Evolutionary conservation across 805 yeast species (phyloP).

Genomic region (Martiniozyma abietophila): DNA sequence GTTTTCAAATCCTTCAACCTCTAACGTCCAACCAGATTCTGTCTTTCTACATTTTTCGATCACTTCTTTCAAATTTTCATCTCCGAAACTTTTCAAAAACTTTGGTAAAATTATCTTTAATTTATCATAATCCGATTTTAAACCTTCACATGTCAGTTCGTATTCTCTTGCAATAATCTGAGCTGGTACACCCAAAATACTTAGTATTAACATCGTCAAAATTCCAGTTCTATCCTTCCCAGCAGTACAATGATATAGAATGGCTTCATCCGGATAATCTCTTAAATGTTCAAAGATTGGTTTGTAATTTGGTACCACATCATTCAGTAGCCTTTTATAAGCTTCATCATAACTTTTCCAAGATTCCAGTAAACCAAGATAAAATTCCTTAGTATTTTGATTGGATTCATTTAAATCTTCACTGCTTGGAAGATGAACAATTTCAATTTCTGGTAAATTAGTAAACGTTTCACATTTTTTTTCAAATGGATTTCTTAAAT

Average conservation of each 20-base stretch:
- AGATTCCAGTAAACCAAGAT: conserved; percentile 38
- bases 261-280: conserved; percentile 40
- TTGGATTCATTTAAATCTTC: no score
- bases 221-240: conserved; percentile 86
- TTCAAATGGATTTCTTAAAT: conserved; percentile 58
- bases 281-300: conserved; percentile 45
- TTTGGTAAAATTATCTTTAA: conserved; percentile 21
- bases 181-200: conserved; percentile 55
- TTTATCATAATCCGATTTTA: conserved; percentile 37
- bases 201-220: conserved; percentile 55
- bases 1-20: conserved; percentile 47
- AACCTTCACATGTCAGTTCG: conserved; percentile 62
- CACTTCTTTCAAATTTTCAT: no score
- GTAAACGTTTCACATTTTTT: conserved; percentile 31
- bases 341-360: conserved; percentile 56
- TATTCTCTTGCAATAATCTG: conserved; percentile 65
- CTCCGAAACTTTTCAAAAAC: conserved; percentile 16
- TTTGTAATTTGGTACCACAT: conserved; percentile 40
- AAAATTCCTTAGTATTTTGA: not conserved
- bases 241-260: conserved; percentile 72
- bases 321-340: conserved; percentile 46
- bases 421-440: not conserved
- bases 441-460: not conserved
- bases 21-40: conserved; percentile 28
- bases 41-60: no score